These are phyloP conservation scores for Isoetes taiwanensis DNA, from an alignment of 75 land plant genomes.

Conservation along the genomic window DNA sequence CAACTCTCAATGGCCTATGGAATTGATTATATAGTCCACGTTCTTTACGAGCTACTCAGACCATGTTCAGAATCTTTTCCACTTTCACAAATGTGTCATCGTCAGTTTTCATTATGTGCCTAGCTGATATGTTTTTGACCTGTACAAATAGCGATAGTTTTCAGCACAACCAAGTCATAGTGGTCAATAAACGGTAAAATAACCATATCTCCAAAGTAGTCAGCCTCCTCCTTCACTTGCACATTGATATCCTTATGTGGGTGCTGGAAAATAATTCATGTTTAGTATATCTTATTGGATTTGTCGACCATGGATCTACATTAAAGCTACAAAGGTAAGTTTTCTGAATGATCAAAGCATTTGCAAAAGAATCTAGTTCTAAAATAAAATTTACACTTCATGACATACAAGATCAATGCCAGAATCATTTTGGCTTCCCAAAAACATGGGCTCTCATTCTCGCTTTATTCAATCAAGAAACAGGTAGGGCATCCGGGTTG, in stretches of 20 bases:
- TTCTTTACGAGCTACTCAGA: background rate
- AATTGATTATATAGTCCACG: constrained; percentile 35
- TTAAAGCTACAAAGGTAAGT: no score
- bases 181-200: constrained; percentile 54
- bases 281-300: no score
- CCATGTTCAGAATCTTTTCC: constrained; percentile 31
- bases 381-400: no score
- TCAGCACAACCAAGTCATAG: constrained; percentile 52
- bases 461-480: no score
- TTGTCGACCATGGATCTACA: no score
- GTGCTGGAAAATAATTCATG: no score
- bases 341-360: no score
- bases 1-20: constrained; percentile 67
- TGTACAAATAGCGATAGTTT: constrained; percentile 77
- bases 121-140: constrained; percentile 49
- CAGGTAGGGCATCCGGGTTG: no score
- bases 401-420: no score
- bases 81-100: constrained; percentile 65
- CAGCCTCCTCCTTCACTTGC: constrained; percentile 46
- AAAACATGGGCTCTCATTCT: no score
- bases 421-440: no score
- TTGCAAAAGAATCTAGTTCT: no score
- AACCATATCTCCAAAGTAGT: constrained; percentile 45
- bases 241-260: constrained; percentile 48
- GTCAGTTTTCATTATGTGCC: constrained; percentile 57